A percentile compares a stretch with the other conserved stretches of the same genome.
phyloP scores from a whole-genome alignment of 345 rosid species.

The Capsella bursapastoris region DNA sequence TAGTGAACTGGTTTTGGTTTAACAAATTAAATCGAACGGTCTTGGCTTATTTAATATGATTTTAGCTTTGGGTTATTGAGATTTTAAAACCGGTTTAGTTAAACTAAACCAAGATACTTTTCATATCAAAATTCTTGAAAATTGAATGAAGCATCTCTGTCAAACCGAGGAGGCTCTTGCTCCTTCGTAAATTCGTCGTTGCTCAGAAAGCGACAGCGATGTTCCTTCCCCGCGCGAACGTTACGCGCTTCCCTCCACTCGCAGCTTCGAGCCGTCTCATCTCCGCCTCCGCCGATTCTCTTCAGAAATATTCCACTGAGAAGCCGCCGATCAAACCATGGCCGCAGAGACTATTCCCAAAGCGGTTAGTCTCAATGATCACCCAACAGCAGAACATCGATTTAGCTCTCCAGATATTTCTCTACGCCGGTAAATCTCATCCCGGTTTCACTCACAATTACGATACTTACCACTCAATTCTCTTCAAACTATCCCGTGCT shows the following conservation, averaged over 20 bases:
- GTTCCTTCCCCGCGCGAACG: conserved; percentile 16
- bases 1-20: no score
- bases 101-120: no score
- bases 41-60: no score
- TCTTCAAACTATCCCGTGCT: conserved; percentile 80
- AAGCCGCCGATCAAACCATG: conserved; percentile 85
- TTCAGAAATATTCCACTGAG: conserved; percentile 53
- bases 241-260: conserved; percentile 10
- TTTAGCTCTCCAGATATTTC: conserved; percentile 87
- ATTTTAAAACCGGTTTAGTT: no score
- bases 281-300: conserved; percentile 27
- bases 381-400: conserved; percentile 76
- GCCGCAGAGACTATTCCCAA: conserved; percentile 82
- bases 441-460: conserved; percentile 66
- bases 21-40: no score
- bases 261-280: conserved; percentile 24
- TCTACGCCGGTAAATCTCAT: conserved; percentile 78
- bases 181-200: neutral
- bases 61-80: no score
- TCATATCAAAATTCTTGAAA: no score
- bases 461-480: conserved; percentile 78
- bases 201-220: conserved; percentile 18
- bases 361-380: conserved; percentile 77
- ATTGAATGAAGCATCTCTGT: no score
- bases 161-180: no score